Evolutionary conservation across 352 stramenopile species (phyloP).

Genomic region (Phytopythium chamaehyphon): DNA sequence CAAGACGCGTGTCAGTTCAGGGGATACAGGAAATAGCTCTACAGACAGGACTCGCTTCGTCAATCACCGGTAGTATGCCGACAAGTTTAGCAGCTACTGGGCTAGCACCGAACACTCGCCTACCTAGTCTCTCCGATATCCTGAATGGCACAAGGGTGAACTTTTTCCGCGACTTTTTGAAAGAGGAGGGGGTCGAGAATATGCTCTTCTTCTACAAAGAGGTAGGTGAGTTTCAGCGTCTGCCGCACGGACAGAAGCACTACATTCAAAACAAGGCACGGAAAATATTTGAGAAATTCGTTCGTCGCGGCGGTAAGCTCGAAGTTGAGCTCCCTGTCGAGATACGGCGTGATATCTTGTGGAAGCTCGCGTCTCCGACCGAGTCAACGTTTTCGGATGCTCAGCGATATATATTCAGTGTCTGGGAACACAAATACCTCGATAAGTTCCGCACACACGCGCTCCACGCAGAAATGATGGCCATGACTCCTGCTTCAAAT

Average conservation of each 20-base stretch:
- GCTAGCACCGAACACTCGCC: not conserved
- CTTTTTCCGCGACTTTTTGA: conserved; percentile 55
- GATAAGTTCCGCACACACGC: conserved; percentile 33
- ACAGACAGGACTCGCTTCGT: no score
- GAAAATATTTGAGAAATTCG: conserved; percentile 70
- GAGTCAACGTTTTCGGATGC: conserved; percentile 66
- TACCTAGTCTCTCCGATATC: conserved; percentile 25
- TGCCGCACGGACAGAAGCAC: conserved; percentile 60
- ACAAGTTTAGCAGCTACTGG: not conserved
- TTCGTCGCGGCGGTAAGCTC: conserved; percentile 53
- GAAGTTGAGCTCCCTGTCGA: conserved; percentile 58
- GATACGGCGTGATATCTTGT: conserved; percentile 62
- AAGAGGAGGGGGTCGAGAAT: conserved; percentile 43
- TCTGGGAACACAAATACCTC: conserved; percentile 51
- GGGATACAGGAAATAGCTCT: no score
- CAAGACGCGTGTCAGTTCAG: not conserved
- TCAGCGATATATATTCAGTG: conserved; percentile 40
- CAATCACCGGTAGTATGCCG: no score
- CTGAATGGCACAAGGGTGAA: conserved; percentile 46
- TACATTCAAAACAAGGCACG: conserved; percentile 72
- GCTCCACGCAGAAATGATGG: conserved; percentile 39
- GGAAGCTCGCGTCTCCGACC: conserved; percentile 46
- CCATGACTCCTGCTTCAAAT: conserved; percentile 6
- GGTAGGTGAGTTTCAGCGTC: conserved; percentile 62
- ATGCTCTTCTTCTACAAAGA: conserved; percentile 72